phyloP scores from a whole-genome alignment of 176 grass and related monocot genomes.

The Carex littledalei region DNA sequence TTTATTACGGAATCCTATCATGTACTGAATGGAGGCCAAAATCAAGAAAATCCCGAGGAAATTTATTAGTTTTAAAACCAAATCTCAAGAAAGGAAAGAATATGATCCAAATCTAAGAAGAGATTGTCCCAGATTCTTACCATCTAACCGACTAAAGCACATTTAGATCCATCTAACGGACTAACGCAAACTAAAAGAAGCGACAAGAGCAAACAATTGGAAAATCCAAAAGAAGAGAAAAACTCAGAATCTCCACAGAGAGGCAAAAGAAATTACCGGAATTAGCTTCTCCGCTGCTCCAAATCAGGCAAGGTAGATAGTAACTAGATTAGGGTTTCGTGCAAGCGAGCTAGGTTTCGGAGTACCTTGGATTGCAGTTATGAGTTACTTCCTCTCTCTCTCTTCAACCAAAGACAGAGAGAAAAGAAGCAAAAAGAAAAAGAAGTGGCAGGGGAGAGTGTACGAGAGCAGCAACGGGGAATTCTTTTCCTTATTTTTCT shows the following conservation, averaged over 20 bases:
- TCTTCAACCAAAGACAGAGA: background rate
- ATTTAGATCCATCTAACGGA: conserved; percentile 18
- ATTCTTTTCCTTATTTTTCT: conserved; percentile 1
- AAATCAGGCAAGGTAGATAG: background rate
- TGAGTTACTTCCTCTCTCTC: background rate
- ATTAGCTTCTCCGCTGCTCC: background rate
- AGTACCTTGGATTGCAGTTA: background rate
- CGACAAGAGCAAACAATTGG: conserved; percentile 3
- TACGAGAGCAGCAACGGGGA: conserved; percentile 1
- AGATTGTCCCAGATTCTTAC: background rate
- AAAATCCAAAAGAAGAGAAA: background rate
- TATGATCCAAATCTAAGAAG: conserved; percentile 1
- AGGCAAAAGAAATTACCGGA: conserved; percentile 1
- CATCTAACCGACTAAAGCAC: background rate
- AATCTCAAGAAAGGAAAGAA: conserved; percentile 21
- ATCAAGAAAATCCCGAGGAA: background rate
- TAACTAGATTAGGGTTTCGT: conserved; percentile 5
- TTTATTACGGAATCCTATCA: background rate
- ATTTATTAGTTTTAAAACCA: background rate
- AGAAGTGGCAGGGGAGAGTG: conserved; percentile 25
- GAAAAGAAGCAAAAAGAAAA: conserved; percentile 20
- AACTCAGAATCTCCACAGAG: background rate
- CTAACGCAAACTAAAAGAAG: background rate
- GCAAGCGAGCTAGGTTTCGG: conserved; percentile 4
- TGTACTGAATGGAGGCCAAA: background rate